Evolutionary conservation across 805 yeast genomes (phyloP).

Genomic region (Hanseniaspora osmophila): DNA sequence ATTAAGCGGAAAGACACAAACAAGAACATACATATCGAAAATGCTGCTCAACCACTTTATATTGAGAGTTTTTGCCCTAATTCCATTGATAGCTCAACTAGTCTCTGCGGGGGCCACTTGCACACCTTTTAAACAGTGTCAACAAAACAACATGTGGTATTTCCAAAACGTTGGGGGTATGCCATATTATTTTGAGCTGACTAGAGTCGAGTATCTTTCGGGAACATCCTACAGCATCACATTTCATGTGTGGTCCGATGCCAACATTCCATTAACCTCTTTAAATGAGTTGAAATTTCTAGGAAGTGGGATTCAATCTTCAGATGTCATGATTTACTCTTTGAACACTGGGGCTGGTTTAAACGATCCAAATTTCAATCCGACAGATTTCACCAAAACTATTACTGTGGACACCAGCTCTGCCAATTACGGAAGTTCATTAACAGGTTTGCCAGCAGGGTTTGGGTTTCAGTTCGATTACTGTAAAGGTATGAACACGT

Average conservation of each 20-base stretch:
- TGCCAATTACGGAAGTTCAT: not conserved
- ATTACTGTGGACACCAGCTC: not conserved
- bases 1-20: too few species aligned
- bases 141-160: not conserved
- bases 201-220: not conserved
- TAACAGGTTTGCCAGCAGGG: not conserved
- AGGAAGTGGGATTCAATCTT: not conserved
- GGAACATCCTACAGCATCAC: not conserved
- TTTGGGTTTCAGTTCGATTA: conserved; percentile 6
- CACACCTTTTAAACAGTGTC: not conserved
- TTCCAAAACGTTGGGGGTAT: not conserved
- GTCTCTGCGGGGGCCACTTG: not conserved
- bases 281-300: not conserved
- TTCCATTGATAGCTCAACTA: not conserved
- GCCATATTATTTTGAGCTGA: not conserved
- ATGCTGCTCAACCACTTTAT: too few species aligned
- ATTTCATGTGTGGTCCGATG: not conserved
- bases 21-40: too few species aligned
- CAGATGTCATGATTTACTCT: not conserved
- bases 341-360: conserved; percentile 1
- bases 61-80: too few species aligned
- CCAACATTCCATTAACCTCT: not conserved
- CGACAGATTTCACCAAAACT: not conserved
- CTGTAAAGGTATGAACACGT: conserved; percentile 2
- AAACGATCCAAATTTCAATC: not conserved